Base-by-base conservation (phyloP, 495 filamentous ascomycete genomes). In the Hypoxylon cercidicola region DNA sequence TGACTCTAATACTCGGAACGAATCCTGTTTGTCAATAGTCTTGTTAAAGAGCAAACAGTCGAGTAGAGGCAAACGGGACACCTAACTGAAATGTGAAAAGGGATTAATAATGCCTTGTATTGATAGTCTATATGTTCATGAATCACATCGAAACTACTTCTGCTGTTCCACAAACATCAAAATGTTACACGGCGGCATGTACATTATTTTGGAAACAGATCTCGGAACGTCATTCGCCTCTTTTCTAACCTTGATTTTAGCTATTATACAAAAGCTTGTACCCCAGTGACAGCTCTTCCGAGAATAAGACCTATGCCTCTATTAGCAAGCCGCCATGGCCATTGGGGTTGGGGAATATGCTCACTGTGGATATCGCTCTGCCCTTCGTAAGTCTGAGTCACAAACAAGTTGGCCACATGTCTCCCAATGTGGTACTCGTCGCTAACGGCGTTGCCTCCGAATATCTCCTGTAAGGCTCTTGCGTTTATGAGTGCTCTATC, bases 301-400 rank as follows among this genome's bases (percentile, higher is more conserved):
- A 88, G 76, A 50, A 88, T 88, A 13, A 87, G 76, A 72, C 81
- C 85, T 87, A 64, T 43, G 58, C 30, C 68, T 13, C 18, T 34
- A 32, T 69, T 71, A 71, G 73, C 55, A 64, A 59, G 37, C 2
- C 1, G 25, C 7, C 44, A 50, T 44, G 9, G 15, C 54, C 56
- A 52, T 18, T 78, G 37, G 55, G 15, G 19, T 11, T 10, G 1
- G 10, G 23, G 3, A 23, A 21, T 40, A 59, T 15, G 84, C 91
- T 85, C 78, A 95, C 92, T 83, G 74, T 97, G 94, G 66, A 97
- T 97, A 78, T 98, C 94, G 64, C 92, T 96, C 75, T 97, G 94
- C 7, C 94, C 94, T 78, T 97, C 95, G 64, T 99, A 99, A 0
- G 94, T 98, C 75, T 97, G 94, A 43, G 94, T 97, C 52, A 99